Conservation (phyloP, 352 stramenopile species). For the Globisporangium radiosum region DNA sequence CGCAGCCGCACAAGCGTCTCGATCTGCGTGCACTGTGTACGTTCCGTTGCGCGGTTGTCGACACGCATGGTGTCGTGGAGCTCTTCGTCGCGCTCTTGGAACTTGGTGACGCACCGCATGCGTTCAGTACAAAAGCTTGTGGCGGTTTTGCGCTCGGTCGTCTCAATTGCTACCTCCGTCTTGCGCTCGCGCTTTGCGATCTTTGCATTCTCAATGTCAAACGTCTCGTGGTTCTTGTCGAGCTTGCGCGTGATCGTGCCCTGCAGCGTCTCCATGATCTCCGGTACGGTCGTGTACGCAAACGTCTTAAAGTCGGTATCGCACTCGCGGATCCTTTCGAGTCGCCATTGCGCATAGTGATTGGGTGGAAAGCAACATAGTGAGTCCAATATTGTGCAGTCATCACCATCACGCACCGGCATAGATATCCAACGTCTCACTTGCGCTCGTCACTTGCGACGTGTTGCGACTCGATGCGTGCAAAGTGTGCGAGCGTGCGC, state of each 20-base stretch:
- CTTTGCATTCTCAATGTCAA: conserved; percentile 92
- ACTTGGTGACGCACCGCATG: conserved; percentile 42
- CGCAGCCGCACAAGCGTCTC: conserved; percentile 42
- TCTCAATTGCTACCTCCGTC: conserved; percentile 59
- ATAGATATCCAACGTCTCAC: conserved; percentile 13
- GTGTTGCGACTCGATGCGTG: conserved; percentile 40
- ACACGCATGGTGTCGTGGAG: conserved; percentile 61
- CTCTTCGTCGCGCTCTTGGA: conserved; percentile 55
- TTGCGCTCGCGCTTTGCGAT: conserved; percentile 89
- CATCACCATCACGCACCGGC: too few species aligned
- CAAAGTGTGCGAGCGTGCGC: conserved; percentile 56
- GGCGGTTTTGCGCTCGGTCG: conserved; percentile 51
- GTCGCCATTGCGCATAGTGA: not conserved
- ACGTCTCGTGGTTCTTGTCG: conserved; percentile 87
- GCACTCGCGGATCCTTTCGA: conserved; percentile 35
- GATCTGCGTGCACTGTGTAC: conserved; percentile 38
- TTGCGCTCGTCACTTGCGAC: conserved; percentile 40
- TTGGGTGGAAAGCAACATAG: conserved; percentile 1
- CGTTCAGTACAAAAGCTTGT: conserved; percentile 69
- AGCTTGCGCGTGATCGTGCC: conserved; percentile 85
- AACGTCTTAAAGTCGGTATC: conserved; percentile 58
- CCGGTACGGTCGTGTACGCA: conserved; percentile 79
- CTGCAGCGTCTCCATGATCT: conserved; percentile 85
- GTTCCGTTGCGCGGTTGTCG: conserved; percentile 51
- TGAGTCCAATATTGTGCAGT: not conserved